Percentiles rank a stretch among this genome's conserved stretches.
Evolutionary conservation across 2,329 filamentous ascomycete species (phyloP).

Genomic region (Fusarium sp.): DNA sequence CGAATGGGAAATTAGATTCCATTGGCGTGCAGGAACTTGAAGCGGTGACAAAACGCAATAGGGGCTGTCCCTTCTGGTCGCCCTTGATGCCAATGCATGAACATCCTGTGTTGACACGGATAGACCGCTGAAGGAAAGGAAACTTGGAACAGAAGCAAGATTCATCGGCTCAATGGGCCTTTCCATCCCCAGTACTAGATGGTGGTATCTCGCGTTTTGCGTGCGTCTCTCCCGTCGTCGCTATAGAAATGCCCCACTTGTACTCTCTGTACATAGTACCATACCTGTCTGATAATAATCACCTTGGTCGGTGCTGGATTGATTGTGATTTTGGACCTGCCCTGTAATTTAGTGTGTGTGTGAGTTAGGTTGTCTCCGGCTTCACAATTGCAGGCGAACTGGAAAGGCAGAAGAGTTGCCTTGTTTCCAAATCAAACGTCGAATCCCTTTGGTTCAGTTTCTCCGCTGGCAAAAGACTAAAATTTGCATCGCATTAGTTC

Average conservation of each 20-base stretch:
- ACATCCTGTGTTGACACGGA: background rate
- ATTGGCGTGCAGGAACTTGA: background rate
- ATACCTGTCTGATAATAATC: background rate
- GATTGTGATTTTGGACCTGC: background rate
- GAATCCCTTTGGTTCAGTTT: background rate
- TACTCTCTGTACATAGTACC: background rate
- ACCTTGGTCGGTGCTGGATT: background rate
- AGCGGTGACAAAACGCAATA: background rate
- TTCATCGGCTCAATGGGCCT: background rate
- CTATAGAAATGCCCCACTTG: slow-evolving; percentile 6
- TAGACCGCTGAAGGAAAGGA: background rate
- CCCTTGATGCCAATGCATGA: background rate
- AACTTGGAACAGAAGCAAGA: background rate
- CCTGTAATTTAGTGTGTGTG: background rate
- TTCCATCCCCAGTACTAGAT: background rate
- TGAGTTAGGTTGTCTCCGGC: background rate
- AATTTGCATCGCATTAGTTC: background rate
- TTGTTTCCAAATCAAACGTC: background rate
- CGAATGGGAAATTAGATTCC: background rate
- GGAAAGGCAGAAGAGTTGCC: background rate
- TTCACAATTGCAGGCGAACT: background rate
- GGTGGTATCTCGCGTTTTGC: background rate
- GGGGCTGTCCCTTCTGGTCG: background rate
- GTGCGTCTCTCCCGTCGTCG: background rate
- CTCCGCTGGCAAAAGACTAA: background rate